phyloP scores from a whole-genome alignment of 495 filamentous ascomycete genomes.

The Gamarada debralockiae region DNA sequence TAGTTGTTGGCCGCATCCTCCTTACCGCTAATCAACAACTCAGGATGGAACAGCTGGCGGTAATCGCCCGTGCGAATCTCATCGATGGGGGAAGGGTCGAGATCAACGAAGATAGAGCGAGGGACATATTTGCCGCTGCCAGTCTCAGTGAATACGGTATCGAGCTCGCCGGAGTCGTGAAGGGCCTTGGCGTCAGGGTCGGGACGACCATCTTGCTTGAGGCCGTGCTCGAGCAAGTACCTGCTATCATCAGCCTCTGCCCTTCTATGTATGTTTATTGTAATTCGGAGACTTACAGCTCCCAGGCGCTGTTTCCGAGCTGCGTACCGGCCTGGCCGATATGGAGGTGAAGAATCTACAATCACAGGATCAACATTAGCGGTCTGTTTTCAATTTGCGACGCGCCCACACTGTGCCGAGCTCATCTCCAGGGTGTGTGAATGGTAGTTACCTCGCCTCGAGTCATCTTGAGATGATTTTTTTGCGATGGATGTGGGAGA shows the following conservation, averaged over 20 bases:
- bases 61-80: constrained; percentile 83
- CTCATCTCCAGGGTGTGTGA: not conserved
- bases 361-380: no score
- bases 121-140: constrained; percentile 85
- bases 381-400: not conserved
- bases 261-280: not conserved
- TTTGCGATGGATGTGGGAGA: not conserved
- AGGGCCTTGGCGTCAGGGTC: constrained; percentile 61
- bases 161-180: constrained; percentile 64
- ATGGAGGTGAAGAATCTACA: constrained; percentile 81
- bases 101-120: constrained; percentile 83
- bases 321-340: constrained; percentile 91
- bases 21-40: constrained; percentile 84
- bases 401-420: not conserved
- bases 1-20: constrained; percentile 97
- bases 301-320: constrained; percentile 93
- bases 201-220: constrained; percentile 69
- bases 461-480: constrained; percentile 7
- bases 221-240: constrained; percentile 88
- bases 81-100: constrained; percentile 88
- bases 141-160: constrained; percentile 92
- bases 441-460: constrained; percentile 12
- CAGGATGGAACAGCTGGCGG: constrained; percentile 86
- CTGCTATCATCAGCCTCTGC: constrained; percentile 53
- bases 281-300: constrained; percentile 62